Conservation (phyloP, 148 eudicot species). For the Vaccinium myrtillus region DNA sequence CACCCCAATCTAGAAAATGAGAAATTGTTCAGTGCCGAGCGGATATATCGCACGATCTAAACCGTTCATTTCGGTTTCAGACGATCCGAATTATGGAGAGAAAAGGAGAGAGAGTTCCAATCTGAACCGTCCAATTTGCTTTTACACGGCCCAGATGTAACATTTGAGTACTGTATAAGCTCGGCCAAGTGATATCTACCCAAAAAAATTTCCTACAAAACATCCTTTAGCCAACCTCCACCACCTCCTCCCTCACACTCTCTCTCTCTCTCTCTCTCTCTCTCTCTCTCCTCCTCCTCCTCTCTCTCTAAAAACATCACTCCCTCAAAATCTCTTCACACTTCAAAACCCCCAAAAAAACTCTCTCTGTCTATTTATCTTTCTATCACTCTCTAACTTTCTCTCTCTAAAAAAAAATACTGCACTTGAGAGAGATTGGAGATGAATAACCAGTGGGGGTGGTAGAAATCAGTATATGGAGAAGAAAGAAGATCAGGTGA, state of each 20-base stretch:
- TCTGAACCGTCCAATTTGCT: too few relatives aligned
- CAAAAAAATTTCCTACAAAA: background rate
- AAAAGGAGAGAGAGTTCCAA: too few relatives aligned
- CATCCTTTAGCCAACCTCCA: conserved; percentile 32
- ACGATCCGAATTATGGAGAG: too few relatives aligned
- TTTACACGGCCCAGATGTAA: too few relatives aligned
- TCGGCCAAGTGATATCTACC: too few relatives aligned
- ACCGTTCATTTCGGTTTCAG: too few relatives aligned
- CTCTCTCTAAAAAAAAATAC: conserved; percentile 6
- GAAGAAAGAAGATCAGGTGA: conserved; percentile 19
- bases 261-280: conserved; percentile 25
- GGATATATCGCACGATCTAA: too few relatives aligned
- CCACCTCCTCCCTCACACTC: conserved; percentile 15
- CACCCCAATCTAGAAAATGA: conserved; percentile 16
- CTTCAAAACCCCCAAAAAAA: conserved; percentile 22
- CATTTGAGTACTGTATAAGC: too few relatives aligned
- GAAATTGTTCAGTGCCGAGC: too few relatives aligned
- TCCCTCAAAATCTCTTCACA: background rate
- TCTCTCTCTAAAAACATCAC: conserved; percentile 22
- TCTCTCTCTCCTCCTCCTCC: background rate
- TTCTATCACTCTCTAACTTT: conserved; percentile 16
- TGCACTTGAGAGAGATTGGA: conserved; percentile 13
- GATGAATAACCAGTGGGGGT: conserved; percentile 32
- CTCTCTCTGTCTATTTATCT: background rate
- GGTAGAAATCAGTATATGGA: conserved; percentile 26